phyloP scores from a whole-genome alignment of 2,329 filamentous ascomycete genomes.

The Venturia asperata region DNA sequence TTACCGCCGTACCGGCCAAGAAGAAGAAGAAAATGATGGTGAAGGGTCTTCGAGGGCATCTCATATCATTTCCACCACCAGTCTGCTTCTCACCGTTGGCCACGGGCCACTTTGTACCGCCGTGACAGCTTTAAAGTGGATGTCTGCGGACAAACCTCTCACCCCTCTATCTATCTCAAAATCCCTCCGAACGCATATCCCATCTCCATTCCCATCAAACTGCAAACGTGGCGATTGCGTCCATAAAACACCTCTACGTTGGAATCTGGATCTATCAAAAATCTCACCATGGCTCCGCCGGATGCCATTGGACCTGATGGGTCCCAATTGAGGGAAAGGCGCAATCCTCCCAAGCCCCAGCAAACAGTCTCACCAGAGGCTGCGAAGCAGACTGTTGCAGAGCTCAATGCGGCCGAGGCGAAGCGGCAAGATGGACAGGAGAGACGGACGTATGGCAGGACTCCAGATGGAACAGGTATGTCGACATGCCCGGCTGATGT shows the following conservation, averaged over 20 bases:
- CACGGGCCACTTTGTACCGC: background rate
- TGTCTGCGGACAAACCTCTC: background rate
- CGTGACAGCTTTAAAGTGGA: background rate
- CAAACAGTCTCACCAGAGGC: slow-evolving; percentile 1
- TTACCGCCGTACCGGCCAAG: background rate
- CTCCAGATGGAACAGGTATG: slow-evolving; percentile 20
- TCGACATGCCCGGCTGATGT: background rate
- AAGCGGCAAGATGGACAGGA: slow-evolving; percentile 12
- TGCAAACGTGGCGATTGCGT: slow-evolving; percentile 13
- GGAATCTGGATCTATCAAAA: background rate
- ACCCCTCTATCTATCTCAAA: background rate
- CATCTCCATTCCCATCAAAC: background rate
- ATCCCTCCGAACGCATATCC: background rate
- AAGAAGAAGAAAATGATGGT: background rate
- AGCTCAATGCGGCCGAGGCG: slow-evolving; percentile 11
- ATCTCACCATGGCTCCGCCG: background rate
- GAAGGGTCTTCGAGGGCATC: background rate
- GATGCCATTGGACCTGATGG: slow-evolving; percentile 12
- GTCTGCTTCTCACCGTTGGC: background rate
- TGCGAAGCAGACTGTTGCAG: slow-evolving; percentile 7
- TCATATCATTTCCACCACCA: background rate
- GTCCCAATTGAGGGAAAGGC: slow-evolving; percentile 16
- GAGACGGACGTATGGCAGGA: slow-evolving; percentile 21
- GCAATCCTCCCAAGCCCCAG: background rate
- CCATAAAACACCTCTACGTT: background rate